Conservation (phyloP, 169 alveolate species). For the Plasmodium vivax region DNA sequence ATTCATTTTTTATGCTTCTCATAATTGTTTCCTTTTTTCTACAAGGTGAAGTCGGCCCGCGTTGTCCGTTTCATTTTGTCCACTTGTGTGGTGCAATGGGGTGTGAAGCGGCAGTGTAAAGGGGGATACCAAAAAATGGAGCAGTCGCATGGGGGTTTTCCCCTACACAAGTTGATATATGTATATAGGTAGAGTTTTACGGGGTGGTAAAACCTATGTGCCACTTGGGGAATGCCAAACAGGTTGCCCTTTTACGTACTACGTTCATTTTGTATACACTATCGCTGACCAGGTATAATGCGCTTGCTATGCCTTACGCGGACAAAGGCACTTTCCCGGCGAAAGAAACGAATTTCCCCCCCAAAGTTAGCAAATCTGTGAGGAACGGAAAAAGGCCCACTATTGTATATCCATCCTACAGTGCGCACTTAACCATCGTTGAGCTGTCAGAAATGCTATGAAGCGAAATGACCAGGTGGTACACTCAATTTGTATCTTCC, state of each 20-base stretch:
- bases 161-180: not conserved
- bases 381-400: not conserved
- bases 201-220: not conserved
- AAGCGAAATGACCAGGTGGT: not conserved
- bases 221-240: not conserved
- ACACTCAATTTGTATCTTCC: not conserved
- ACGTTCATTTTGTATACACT: not conserved
- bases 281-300: not conserved
- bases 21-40: not conserved
- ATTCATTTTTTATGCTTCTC: slow-evolving; percentile 23
- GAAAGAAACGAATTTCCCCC: not conserved
- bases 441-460: not conserved
- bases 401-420: not conserved
- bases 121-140: not conserved
- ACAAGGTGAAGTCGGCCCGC: not conserved
- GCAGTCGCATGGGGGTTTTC: not conserved
- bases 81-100: not conserved
- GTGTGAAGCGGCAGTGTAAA: not conserved
- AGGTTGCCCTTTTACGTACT: not conserved
- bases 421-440: not conserved
- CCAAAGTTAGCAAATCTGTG: not conserved
- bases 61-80: not conserved
- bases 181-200: not conserved
- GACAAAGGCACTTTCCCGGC: not conserved
- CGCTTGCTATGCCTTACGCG: not conserved